Evolutionary conservation across 2,329 filamentous ascomycete genomes (phyloP).

Genomic region (Massarina eburnea): DNA sequence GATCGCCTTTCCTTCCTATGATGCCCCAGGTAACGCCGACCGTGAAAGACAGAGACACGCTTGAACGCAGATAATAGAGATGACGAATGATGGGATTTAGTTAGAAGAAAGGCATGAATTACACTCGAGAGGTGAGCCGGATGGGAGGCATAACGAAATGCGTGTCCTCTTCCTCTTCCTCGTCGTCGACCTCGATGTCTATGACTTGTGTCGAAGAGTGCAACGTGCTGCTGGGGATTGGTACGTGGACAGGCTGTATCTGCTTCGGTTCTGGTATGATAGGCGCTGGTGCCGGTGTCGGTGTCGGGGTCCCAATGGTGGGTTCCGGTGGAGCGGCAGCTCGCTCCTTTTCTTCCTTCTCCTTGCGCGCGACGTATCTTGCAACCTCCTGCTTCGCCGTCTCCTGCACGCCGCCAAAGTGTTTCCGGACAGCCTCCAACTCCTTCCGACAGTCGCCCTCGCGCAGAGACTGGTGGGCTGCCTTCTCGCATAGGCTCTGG

Average conservation of each 20-base stretch:
- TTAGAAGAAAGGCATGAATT: constrained; percentile 6
- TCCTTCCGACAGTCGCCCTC: constrained; percentile 83
- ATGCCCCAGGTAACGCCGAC: constrained; percentile 12
- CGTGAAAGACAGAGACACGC: constrained; percentile 9
- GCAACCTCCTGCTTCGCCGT: constrained; percentile 52
- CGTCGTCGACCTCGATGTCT: constrained; percentile 41
- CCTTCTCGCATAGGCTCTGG: constrained; percentile 80
- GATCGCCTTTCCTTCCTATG: constrained; percentile 3
- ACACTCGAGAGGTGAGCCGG: constrained; percentile 36
- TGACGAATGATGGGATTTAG: too few species aligned
- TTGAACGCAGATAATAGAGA: constrained; percentile 29
- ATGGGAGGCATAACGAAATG: constrained; percentile 42
- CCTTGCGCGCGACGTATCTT: constrained; percentile 24
- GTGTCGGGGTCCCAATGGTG: constrained; percentile 20
- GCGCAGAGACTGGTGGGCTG: constrained; percentile 85
- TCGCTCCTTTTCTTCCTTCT: constrained; percentile 13
- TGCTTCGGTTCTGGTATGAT: constrained; percentile 7
- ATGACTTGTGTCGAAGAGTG: constrained; percentile 21
- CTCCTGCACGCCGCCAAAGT: constrained; percentile 64
- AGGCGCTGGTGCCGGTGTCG: constrained; percentile 7
- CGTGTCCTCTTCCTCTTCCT: constrained; percentile 34
- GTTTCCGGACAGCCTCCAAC: constrained; percentile 67
- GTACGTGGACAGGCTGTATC: constrained; percentile 17
- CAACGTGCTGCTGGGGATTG: constrained; percentile 4
- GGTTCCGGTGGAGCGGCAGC: constrained; percentile 3